Evolutionary conservation across 352 stramenopile genomes (phyloP), one percentile per base, ranked within the genome.

Genomic region (Globisporangium viniferum): DNA sequence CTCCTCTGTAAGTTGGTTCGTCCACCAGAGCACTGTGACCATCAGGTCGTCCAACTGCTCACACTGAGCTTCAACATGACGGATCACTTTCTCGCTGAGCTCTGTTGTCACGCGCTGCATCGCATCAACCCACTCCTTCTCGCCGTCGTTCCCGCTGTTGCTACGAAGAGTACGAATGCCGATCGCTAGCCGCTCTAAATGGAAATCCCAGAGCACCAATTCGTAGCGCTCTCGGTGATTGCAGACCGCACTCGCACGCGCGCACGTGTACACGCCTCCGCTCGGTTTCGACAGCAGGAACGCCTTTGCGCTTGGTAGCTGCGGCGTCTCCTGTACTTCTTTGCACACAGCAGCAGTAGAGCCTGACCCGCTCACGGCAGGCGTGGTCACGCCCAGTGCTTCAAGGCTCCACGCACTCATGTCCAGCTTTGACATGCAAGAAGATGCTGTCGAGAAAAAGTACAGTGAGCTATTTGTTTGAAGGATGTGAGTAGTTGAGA

Each of bases 21-120:
- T 62, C 60, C 78, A 90, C 84, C 83, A 91, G 15, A 94, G 76
- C 53, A 81, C 73, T 1, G 84, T 87, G 57, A 94, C 53, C 81
- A 94, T 91, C 24, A 77, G 68, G 41, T 93, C 81, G 12, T 59
- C 51, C 4, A 51, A 7, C n/a, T 33, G 24, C 53, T 59, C 27
- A 68, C 31, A 2, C 41, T 59, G 8, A 24, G 22, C 44, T 44
- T 49, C 24, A 75, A 61, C 53, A 73, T 60, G 31, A 10, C 29
- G 49, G 6, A 65, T 18, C 5, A 71, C 20, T 31, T 35, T 24
- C 24, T 63, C 29, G 3, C 66, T 62, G 36, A 71, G 59, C 27
- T 8, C 22, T 5, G 41, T 75, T 20, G 72, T 77, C 31, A 64
- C 55, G n/a, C 49, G 27, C 48, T 69, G 67, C 29, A 81, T 54